Evolutionary conservation across 1,284 basidiomycete species (phyloP).

Genomic region (Tremellales sp.): DNA sequence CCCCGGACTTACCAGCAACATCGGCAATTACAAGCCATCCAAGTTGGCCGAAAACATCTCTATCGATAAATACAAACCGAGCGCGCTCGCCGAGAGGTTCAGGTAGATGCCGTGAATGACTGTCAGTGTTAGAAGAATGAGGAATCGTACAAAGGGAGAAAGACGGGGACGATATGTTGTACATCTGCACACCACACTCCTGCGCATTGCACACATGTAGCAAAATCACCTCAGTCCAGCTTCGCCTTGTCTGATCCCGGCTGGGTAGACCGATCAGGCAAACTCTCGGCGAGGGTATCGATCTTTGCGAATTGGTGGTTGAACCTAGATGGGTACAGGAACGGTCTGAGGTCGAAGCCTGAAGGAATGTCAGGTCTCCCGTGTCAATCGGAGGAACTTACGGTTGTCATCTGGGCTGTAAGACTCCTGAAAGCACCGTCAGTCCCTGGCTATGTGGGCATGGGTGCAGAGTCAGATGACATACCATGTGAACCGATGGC

Average conservation of each 20-base stretch:
- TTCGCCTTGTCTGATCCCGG: conserved; percentile 48
- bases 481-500: conserved; percentile 89
- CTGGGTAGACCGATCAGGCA: conserved; percentile 65
- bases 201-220: background rate
- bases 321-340: conserved; percentile 91
- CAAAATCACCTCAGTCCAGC: conserved; percentile 51
- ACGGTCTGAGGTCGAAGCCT: conserved; percentile 94
- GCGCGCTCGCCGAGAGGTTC: background rate
- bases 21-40: background rate
- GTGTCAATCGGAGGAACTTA: conserved; percentile 48
- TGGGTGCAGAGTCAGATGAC: conserved; percentile 32
- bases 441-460: background rate
- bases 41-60: background rate
- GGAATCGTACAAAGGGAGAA: no score
- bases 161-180: background rate
- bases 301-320: conserved; percentile 96
- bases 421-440: conserved; percentile 65
- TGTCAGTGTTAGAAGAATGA: no score
- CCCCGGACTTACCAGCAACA: background rate
- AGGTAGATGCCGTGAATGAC: no score
- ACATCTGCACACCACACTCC: background rate
- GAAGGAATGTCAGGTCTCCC: conserved; percentile 7
- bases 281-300: conserved; percentile 68
- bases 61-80: background rate
- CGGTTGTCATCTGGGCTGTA: conserved; percentile 97